These are phyloP conservation scores for Lichtheimia corymbifera DNA, from an alignment of 371 early-diverging fungal species.

Conservation along the genomic window DNA sequence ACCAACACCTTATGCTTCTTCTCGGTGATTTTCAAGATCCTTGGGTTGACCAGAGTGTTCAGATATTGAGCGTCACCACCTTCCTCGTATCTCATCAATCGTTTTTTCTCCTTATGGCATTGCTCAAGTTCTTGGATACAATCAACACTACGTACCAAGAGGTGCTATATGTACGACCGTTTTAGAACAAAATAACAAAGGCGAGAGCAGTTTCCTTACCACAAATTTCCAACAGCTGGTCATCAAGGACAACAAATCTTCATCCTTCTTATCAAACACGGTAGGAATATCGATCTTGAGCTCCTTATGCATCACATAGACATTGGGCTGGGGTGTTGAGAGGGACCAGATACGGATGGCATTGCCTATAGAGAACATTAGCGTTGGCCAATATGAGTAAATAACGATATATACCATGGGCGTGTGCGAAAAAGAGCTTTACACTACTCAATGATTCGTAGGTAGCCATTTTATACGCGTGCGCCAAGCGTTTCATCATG, in stretches of 20 bases:
- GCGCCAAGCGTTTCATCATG: too few species aligned
- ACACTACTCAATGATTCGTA: neutral
- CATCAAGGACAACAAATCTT: neutral
- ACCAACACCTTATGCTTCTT: neutral
- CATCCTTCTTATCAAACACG: neutral
- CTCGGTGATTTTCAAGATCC: neutral
- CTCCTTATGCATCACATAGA: neutral
- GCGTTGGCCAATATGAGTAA: neutral
- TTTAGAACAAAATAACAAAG: neutral
- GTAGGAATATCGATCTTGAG: neutral
- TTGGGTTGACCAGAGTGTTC: neutral
- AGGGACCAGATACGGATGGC: neutral
- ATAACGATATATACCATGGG: neutral
- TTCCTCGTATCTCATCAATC: neutral
- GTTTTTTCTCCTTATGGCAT: neutral
- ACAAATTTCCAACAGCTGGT: neutral
- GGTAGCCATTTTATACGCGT: neutral
- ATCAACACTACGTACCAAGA: neutral
- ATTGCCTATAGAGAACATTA: neutral
- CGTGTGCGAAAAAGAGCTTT: neutral
- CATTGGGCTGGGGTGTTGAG: neutral
- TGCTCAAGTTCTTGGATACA: neutral
- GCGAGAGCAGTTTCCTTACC: neutral
- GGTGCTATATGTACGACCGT: neutral
- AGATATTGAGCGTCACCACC: neutral